phyloP scores from a whole-genome alignment of 768 basidiomycete genomes.

The Hebeloma cylindrosporum region DNA sequence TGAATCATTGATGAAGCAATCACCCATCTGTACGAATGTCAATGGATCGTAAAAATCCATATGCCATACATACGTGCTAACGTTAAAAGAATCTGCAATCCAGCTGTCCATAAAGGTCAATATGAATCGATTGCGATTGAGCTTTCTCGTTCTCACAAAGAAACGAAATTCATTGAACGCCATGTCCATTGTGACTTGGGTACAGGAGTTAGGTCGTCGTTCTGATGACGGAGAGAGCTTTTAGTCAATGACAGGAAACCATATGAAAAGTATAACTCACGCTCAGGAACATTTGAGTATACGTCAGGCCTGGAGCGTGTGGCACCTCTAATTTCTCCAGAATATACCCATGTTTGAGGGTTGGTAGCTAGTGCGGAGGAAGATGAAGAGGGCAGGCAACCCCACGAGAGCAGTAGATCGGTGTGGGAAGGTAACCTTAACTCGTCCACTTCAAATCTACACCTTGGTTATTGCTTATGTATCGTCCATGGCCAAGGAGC shows the following conservation, averaged over 20 bases:
- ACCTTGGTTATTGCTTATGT: too few relatives aligned
- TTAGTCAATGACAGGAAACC: constrained; percentile 4
- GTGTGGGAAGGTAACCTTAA: too few relatives aligned
- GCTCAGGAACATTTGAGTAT: constrained; percentile 56
- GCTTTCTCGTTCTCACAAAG: constrained; percentile 54
- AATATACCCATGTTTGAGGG: too few relatives aligned
- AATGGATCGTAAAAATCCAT: not conserved
- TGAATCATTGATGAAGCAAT: constrained; percentile 76
- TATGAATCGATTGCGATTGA: not conserved
- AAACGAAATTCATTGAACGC: constrained; percentile 62
- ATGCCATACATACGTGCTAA: constrained; percentile 58
- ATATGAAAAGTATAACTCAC: constrained; percentile 32
- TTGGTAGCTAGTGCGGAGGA: too few relatives aligned
- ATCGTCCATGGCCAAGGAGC: too few relatives aligned
- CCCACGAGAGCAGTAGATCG: too few relatives aligned
- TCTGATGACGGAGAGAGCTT: constrained; percentile 38
- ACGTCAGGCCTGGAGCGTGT: constrained; percentile 52
- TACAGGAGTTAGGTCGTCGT: constrained; percentile 73
- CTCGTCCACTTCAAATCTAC: too few relatives aligned
- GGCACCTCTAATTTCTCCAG: constrained; percentile 50
- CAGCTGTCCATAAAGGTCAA: constrained; percentile 43
- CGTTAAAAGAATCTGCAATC: constrained; percentile 80
- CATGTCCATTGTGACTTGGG: constrained; percentile 62
- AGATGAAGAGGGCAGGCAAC: too few relatives aligned
- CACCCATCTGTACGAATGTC: constrained; percentile 55